phyloP scores from a whole-genome alignment of 495 filamentous ascomycete genomes.

The Podospora appendiculata region DNA sequence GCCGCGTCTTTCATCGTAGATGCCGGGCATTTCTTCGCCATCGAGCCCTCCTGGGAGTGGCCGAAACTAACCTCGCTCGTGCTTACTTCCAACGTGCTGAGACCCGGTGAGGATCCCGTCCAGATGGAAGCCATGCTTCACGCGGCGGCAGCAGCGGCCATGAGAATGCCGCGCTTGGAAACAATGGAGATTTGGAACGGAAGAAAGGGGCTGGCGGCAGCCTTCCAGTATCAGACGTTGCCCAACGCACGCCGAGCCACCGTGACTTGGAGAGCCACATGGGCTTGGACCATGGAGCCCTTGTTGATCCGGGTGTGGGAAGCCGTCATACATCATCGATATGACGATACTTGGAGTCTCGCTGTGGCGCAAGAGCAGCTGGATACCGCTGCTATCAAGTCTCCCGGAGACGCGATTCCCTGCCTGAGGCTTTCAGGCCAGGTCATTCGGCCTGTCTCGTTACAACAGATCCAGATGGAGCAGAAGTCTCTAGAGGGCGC shows the following conservation, averaged over 20 bases:
- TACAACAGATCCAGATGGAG: slow-evolving; percentile 25
- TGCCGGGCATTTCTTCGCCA: slow-evolving; percentile 26
- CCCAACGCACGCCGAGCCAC: slow-evolving; percentile 14
- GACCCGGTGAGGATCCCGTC: slow-evolving; percentile 13
- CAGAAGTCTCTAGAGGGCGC: slow-evolving; percentile 20
- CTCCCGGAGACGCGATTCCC: slow-evolving; percentile 26
- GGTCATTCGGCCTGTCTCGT: slow-evolving; percentile 27
- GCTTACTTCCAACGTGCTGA: slow-evolving; percentile 24
- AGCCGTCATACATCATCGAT: slow-evolving; percentile 20
- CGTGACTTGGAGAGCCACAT: slow-evolving; percentile 29
- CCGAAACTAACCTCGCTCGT: slow-evolving; percentile 25
- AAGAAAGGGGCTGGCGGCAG: slow-evolving; percentile 23
- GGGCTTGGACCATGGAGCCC: slow-evolving; percentile 24
- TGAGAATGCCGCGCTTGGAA: slow-evolving; percentile 28
- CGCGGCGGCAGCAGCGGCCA: slow-evolving; percentile 18
- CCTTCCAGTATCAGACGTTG: slow-evolving; percentile 27
- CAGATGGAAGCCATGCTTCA: slow-evolving; percentile 24
- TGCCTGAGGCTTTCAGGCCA: slow-evolving; percentile 19
- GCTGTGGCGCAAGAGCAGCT: slow-evolving; percentile 20
- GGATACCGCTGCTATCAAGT: slow-evolving; percentile 20
- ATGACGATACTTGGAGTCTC: slow-evolving; percentile 7
- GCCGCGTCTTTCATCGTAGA: slow-evolving; percentile 30
- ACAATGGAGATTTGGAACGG: slow-evolving; percentile 37
- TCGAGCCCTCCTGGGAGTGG: slow-evolving; percentile 27
- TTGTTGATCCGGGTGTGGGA: slow-evolving; percentile 1